Base-by-base conservation (phyloP, 495 filamentous ascomycete genomes). In the Aspergillus egyptiacus region DNA sequence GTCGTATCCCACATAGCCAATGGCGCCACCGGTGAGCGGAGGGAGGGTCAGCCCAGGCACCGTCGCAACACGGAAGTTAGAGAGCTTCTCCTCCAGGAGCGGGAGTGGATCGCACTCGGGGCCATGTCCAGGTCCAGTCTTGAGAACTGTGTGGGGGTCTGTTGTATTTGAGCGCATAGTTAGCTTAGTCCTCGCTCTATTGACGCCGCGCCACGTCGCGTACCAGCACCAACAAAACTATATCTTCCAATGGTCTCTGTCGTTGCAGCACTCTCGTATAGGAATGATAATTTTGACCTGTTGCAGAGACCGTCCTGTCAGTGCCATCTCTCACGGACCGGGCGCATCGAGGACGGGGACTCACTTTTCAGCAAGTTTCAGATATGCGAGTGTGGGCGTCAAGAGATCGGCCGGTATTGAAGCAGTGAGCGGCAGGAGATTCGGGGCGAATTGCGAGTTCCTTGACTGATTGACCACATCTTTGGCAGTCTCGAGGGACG, bases 1-100 rank as follows among this genome's bases (percentile, higher is more conserved):
- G 64, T 98, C 93, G 63, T 97, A 98, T 31, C 89, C 89, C 5
- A 98, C 87, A 62, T 97, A 98, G 48, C 93, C 93, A 59, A 98
- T 85, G 2, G 91, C 93, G 27, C 94, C 93, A 38, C 89, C 94
- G 1, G 84, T 89, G 62, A 96, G 67, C 24, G 87, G 84, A 8
- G 93, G 93, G 8, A 98, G 76, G 45, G 70, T 75, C 48, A 95
- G 71, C 6, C 83, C 85, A 1, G 94, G 91, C 7, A 97, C 75
- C 30, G 84, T 75, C 45, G 86, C 82, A 40, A 93, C 85, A 15
- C 87, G 80, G 67, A 82, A 83, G 57, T 86, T 70, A 33, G 80
- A 69, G 28, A 98, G 80, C 63, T 95, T 86, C 32, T 75, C 71
- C 70, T 96, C 83, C 18, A 98, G 81, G 24, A 77, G 70, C 0